These are phyloP conservation scores for Claviceps spartinae DNA, from an alignment of 2,329 filamentous ascomycete species.

Conservation along the genomic window DNA sequence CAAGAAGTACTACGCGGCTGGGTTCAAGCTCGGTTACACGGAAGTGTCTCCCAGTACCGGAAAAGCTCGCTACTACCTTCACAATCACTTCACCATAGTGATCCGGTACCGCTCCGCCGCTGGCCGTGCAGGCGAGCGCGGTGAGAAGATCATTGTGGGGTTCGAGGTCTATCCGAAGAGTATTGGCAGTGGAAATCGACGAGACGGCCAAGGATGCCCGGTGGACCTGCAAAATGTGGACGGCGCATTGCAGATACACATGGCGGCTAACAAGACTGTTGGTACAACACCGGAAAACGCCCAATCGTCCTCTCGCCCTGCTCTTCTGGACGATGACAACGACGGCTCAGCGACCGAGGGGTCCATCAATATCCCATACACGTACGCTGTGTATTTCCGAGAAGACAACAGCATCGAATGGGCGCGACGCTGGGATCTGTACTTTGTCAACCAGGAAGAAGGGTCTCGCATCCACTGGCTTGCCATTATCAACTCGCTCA, in stretches of 20 bases:
- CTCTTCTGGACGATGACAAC: slow-evolving; percentile 29
- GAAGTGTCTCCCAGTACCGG: slow-evolving; percentile 47
- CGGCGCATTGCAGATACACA: slow-evolving; percentile 54
- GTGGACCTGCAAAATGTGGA: slow-evolving; percentile 48
- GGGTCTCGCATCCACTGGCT: slow-evolving; percentile 76
- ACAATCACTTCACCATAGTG: slow-evolving; percentile 81
- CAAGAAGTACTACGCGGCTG: slow-evolving; percentile 76
- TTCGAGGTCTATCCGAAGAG: slow-evolving; percentile 89
- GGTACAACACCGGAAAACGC: slow-evolving; percentile 32
- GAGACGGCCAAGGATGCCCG: slow-evolving; percentile 54
- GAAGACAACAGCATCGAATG: slow-evolving; percentile 72
- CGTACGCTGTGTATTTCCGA: slow-evolving; percentile 82
- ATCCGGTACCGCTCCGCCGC: slow-evolving; percentile 63
- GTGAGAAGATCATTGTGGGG: slow-evolving; percentile 69
- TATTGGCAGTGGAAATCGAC: slow-evolving; percentile 46
- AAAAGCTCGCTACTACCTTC: slow-evolving; percentile 56
- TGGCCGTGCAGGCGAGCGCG: slow-evolving; percentile 51
- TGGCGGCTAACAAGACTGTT: slow-evolving; percentile 41
- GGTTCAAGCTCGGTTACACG: slow-evolving; percentile 76
- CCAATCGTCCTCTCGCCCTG: slow-evolving; percentile 44
- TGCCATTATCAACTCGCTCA: slow-evolving; percentile 74
- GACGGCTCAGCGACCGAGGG: slow-evolving; percentile 50
- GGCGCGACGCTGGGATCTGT: slow-evolving; percentile 75
- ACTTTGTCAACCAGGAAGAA: slow-evolving; percentile 79
- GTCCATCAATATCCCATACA: slow-evolving; percentile 64